Conservation (phyloP, 768 basidiomycete species). For the Boletus reticuloceps region DNA sequence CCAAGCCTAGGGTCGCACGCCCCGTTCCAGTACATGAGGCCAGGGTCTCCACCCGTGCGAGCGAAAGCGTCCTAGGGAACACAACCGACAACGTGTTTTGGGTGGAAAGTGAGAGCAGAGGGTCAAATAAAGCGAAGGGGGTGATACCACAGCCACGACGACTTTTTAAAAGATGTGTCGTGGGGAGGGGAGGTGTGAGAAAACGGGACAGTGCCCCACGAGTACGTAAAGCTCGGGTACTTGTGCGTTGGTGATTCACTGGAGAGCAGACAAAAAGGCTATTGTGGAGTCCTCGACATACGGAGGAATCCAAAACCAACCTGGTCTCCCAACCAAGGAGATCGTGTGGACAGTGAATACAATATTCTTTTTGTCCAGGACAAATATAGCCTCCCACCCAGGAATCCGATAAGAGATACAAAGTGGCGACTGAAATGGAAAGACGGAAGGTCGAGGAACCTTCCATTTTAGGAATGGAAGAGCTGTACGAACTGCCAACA, state of each 20-base stretch:
- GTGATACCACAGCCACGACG: conserved; percentile 1
- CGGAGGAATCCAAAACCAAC: not conserved
- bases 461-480: conserved; percentile 14
- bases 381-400: conserved; percentile 2
- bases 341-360: not conserved
- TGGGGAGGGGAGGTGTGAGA: conserved; percentile 9
- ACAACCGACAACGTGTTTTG: conserved; percentile 3
- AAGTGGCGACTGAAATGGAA: conserved; percentile 13
- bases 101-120: not conserved
- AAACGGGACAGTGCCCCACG: not conserved
- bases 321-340: not conserved
- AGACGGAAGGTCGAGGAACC: conserved; percentile 9
- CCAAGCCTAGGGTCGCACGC: conserved; percentile 2
- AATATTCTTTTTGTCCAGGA: not conserved
- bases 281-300: not conserved
- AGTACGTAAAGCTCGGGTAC: conserved; percentile 8
- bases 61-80: conserved; percentile 1
- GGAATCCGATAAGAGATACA: conserved; percentile 6
- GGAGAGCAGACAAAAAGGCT: too few species aligned
- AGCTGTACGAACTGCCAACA: not conserved
- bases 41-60: conserved; percentile 18
- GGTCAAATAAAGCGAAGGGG: not conserved
- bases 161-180: not conserved
- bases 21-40: conserved; percentile 7
- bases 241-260: not conserved